phyloP scores from a whole-genome alignment of 2,329 filamentous ascomycete species.

The Pestalotiopsis sp. region DNA sequence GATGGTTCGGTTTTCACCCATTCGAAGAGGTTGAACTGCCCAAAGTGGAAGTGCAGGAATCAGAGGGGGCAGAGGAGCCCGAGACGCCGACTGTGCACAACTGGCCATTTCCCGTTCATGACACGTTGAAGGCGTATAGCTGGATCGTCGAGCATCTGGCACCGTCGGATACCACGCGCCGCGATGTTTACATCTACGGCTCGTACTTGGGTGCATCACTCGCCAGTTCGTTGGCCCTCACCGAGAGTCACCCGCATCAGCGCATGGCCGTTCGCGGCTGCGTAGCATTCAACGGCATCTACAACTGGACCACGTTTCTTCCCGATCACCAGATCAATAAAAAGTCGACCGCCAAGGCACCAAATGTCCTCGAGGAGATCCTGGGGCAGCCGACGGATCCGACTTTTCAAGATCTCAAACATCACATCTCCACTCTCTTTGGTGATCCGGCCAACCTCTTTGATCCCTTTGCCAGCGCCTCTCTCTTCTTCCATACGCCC shows the following conservation, averaged over 20 bases:
- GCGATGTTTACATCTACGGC: slow-evolving; percentile 52
- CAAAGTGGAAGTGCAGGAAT: not conserved
- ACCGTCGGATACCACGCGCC: slow-evolving; percentile 34
- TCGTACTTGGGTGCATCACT: slow-evolving; percentile 59
- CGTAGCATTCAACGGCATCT: slow-evolving; percentile 59
- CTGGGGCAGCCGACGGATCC: slow-evolving; percentile 26
- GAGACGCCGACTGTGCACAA: slow-evolving; percentile 24
- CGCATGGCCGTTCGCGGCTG: slow-evolving; percentile 52
- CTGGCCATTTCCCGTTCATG: slow-evolving; percentile 61
- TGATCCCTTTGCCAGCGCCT: slow-evolving; percentile 60
- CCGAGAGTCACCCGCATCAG: slow-evolving; percentile 46
- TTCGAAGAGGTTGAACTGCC: slow-evolving; percentile 16
- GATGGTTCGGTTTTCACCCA: slow-evolving; percentile 44
- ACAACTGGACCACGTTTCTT: slow-evolving; percentile 64
- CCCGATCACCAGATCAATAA: slow-evolving; percentile 50
- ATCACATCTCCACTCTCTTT: slow-evolving; percentile 46
- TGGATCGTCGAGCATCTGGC: slow-evolving; percentile 49
- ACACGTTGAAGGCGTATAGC: slow-evolving; percentile 52
- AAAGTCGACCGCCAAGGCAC: slow-evolving; percentile 14
- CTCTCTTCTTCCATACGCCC: slow-evolving; percentile 57
- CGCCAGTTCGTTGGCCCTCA: slow-evolving; percentile 57
- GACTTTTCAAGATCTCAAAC: slow-evolving; percentile 37
- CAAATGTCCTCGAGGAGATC: slow-evolving; percentile 19
- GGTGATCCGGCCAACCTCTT: slow-evolving; percentile 48
- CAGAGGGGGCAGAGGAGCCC: slow-evolving; percentile 5